Percentiles rank a stretch among this genome's conserved stretches.
Evolutionary conservation across 768 basidiomycete genomes (phyloP).

Genomic region (Mycena indigotica): DNA sequence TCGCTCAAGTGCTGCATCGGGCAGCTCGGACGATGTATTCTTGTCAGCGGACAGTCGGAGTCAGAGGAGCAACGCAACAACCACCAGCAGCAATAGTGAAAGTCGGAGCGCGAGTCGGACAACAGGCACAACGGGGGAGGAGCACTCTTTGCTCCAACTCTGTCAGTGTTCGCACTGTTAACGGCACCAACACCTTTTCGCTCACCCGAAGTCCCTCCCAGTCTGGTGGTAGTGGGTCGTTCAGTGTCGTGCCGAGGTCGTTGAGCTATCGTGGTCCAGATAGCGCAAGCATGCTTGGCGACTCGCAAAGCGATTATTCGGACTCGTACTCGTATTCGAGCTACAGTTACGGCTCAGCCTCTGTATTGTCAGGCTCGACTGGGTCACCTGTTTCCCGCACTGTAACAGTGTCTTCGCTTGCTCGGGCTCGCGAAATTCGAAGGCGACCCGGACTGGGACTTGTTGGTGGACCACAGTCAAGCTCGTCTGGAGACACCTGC

Average conservation of each 20-base stretch:
- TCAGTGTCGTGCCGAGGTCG: conserved; percentile 15
- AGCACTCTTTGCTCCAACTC: conserved; percentile 15
- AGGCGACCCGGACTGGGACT: conserved; percentile 39
- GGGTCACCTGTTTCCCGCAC: background rate
- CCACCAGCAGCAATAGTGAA: background rate
- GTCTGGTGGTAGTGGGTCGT: conserved; percentile 42
- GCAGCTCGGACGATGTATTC: conserved; percentile 17
- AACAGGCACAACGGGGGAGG: too few relatives aligned
- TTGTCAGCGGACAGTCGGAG: conserved; percentile 10
- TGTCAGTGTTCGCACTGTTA: conserved; percentile 19
- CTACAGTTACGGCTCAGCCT: conserved; percentile 13
- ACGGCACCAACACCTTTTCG: conserved; percentile 21
- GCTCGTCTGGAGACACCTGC: conserved; percentile 49
- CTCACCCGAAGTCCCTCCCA: conserved; percentile 44
- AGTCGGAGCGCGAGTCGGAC: background rate
- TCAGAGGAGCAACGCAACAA: background rate
- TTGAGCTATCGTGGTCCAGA: conserved; percentile 19
- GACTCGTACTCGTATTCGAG: conserved; percentile 25
- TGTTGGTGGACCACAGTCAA: conserved; percentile 43
- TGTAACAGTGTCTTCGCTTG: conserved; percentile 4
- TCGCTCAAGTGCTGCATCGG: conserved; percentile 44
- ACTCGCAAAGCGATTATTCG: conserved; percentile 32
- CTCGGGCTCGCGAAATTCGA: conserved; percentile 18
- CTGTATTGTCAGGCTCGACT: conserved; percentile 1
- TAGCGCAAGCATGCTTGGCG: conserved; percentile 19